Evolutionary conservation across 768 basidiomycete species (phyloP).

Genomic region (Rhodotorula taiwanensis): DNA sequence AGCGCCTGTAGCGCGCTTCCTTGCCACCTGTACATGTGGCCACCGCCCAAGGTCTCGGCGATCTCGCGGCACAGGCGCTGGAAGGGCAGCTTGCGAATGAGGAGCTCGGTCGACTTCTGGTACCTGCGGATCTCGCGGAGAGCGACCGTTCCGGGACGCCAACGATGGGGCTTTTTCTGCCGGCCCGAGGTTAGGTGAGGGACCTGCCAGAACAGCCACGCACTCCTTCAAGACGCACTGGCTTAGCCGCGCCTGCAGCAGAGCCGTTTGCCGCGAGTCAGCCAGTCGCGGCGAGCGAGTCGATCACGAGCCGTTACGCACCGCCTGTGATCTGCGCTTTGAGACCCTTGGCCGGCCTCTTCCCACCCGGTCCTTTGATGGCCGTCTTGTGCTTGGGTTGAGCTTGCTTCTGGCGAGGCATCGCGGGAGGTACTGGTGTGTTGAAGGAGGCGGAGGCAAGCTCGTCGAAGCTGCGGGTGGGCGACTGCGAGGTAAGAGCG

Average conservation of each 20-base stretch:
- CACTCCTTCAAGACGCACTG: too few relatives aligned
- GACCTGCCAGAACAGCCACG: too few relatives aligned
- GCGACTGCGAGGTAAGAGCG: too few relatives aligned
- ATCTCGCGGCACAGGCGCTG: constrained; percentile 70
- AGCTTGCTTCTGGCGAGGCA: not conserved
- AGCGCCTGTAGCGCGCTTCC: constrained; percentile 51
- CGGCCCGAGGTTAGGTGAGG: too few relatives aligned
- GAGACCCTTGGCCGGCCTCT: not conserved
- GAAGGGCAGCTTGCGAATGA: constrained; percentile 48
- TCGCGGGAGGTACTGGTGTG: too few relatives aligned
- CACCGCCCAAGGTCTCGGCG: constrained; percentile 63
- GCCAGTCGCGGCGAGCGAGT: not conserved
- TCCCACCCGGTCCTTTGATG: not conserved
- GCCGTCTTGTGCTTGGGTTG: not conserved
- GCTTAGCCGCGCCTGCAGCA: too few relatives aligned
- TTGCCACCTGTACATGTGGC: constrained; percentile 51
- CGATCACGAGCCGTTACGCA: not conserved
- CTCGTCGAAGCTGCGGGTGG: too few relatives aligned
- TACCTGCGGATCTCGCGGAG: constrained; percentile 51
- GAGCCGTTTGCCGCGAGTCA: too few relatives aligned
- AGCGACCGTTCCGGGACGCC: constrained; percentile 50
- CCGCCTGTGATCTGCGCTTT: not conserved
- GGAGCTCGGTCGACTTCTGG: constrained; percentile 43
- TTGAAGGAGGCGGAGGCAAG: not conserved
- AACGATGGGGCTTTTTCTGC: constrained; percentile 66